Conservation (phyloP, 2,329 filamentous ascomycete genomes). For the Fusarium fujikuroi region DNA sequence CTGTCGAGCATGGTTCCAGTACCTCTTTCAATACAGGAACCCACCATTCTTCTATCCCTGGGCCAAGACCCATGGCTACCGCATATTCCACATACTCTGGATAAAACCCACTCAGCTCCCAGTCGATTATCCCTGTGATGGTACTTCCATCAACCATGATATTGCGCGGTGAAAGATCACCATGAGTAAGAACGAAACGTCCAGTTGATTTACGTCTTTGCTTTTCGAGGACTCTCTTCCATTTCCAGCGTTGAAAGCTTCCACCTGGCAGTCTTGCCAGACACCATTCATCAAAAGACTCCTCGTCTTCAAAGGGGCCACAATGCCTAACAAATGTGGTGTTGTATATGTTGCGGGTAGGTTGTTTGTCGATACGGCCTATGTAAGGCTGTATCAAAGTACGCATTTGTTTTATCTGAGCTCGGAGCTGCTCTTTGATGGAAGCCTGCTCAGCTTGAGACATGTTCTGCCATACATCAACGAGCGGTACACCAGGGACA, state of each 20-base stretch:
- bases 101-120: constrained; percentile 8
- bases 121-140: constrained; percentile 1
- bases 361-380: background rate
- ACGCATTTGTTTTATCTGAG: background rate
- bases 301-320: background rate
- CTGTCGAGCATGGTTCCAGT: background rate
- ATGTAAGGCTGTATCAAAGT: background rate
- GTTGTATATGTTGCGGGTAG: background rate
- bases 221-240: background rate
- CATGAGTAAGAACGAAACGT: background rate
- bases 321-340: background rate
- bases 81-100: constrained; percentile 5
- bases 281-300: background rate
- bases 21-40: background rate
- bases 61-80: background rate
- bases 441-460: background rate
- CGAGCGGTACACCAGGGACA: background rate
- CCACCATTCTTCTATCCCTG: background rate
- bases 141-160: background rate
- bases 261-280: background rate
- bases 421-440: background rate
- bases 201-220: background rate
- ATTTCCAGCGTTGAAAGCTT: background rate
- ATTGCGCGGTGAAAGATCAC: background rate
- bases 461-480: background rate